A percentile compares a stretch with the other conserved stretches of the same genome.
Conservation (phyloP, 129 eudicot species). For the Tagetes erecta region DNA sequence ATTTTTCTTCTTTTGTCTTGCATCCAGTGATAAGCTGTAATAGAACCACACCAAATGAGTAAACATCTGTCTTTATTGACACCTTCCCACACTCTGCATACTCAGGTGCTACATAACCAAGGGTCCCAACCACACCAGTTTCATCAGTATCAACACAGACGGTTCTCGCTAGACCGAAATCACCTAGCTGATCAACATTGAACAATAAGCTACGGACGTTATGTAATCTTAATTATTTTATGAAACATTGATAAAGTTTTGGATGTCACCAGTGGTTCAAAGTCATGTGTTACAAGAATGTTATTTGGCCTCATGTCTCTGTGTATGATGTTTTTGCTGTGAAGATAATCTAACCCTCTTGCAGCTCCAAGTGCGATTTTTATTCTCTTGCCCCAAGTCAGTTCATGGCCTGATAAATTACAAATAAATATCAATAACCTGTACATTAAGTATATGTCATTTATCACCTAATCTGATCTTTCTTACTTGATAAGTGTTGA, state of each 20-base stretch:
- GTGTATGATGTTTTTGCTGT: conserved; percentile 54
- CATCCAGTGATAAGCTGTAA: conserved; percentile 68
- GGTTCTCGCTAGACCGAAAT: conserved; percentile 75
- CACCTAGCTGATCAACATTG: conserved; percentile 57
- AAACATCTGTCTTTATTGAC: conserved; percentile 71
- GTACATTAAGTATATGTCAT: background rate
- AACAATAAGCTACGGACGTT: background rate
- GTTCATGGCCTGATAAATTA: conserved; percentile 42
- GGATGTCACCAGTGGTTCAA: conserved; percentile 54
- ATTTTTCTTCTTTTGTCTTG: conserved; percentile 46
- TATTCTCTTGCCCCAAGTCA: conserved; percentile 68
- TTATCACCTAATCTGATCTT: conserved; percentile 1
- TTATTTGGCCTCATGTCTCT: conserved; percentile 75
- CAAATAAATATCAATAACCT: background rate
- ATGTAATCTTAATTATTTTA: background rate
- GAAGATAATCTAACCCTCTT: conserved; percentile 69
- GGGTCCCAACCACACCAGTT: conserved; percentile 69
- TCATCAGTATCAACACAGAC: conserved; percentile 45
- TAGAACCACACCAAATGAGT: conserved; percentile 73
- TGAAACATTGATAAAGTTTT: background rate
- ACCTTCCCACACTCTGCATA: conserved; percentile 67
- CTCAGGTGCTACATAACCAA: conserved; percentile 83
- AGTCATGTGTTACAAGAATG: conserved; percentile 77
- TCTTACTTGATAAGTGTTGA: conserved; percentile 56
- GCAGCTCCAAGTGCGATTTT: conserved; percentile 79